Conservation (phyloP, 345 rosid genomes). For the Citrus glauca region DNA sequence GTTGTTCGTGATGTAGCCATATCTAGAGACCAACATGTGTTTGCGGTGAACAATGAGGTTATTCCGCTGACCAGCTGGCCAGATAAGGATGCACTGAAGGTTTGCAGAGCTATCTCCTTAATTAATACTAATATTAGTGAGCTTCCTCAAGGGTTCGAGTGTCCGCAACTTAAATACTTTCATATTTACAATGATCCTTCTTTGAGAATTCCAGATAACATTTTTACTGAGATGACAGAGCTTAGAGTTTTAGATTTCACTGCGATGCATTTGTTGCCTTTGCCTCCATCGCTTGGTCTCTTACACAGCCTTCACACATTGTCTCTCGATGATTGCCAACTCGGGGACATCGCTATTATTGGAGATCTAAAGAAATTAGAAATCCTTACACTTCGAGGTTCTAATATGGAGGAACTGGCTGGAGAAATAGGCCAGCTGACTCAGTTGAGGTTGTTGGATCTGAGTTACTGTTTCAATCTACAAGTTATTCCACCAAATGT, state of each 20-base stretch:
- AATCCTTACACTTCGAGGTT: not conserved
- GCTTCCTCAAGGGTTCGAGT: not conserved
- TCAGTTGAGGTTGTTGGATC: not conserved
- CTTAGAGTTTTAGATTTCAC: slow-evolving; percentile 3
- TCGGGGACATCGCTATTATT: not conserved
- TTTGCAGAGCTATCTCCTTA: not conserved
- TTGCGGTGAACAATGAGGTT: not conserved
- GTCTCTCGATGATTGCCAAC: fast-evolving
- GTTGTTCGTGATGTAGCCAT: not conserved
- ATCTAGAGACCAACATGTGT: not conserved
- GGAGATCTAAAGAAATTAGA: not conserved
- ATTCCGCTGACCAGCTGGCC: not conserved
- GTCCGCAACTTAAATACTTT: not conserved
- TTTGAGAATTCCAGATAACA: not conserved
- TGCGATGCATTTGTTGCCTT: fast-evolving
- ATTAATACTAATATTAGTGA: not conserved
- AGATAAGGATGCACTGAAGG: not conserved
- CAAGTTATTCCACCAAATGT: slow-evolving; percentile 4
- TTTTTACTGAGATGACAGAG: not conserved
- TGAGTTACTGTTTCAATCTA: too few species aligned
- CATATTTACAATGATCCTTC: not conserved
- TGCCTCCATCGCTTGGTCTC: not conserved
- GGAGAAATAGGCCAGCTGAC: slow-evolving; percentile 15
- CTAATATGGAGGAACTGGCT: slow-evolving; percentile 3
- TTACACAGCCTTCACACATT: not conserved